phyloP scores from a whole-genome alignment of 306 rosid genomes.

The Trifolium subterraneum region DNA sequence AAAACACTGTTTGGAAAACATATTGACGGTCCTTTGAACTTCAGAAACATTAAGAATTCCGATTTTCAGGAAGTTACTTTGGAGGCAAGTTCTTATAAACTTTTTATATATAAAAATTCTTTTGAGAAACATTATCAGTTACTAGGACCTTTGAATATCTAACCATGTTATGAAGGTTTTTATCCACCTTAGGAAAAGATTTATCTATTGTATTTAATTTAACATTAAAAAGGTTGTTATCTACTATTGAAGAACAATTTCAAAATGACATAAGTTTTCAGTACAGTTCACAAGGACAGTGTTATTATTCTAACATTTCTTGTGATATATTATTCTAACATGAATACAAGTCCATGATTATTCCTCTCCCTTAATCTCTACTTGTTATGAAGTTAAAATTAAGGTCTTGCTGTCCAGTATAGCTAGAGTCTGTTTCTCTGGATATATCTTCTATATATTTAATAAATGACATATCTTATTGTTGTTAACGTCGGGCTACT shows the following conservation, averaged over 20 bases:
- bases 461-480: neutral
- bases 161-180: neutral
- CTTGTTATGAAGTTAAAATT: neutral
- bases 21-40: constrained; percentile 74
- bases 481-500: neutral
- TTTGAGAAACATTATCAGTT: constrained; percentile 29
- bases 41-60: constrained; percentile 68
- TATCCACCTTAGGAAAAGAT: neutral
- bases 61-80: constrained; percentile 88
- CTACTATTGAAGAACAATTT: neutral
- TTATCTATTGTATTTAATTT: neutral
- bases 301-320: neutral
- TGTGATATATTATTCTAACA: constrained; percentile 10
- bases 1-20: constrained; percentile 76
- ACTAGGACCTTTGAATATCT: constrained; percentile 17
- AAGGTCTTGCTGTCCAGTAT: neutral
- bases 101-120: constrained; percentile 21
- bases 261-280: neutral
- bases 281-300: neutral
- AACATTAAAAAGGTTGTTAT: neutral
- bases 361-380: neutral
- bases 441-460: neutral
- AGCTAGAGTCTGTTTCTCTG: constrained; percentile 3
- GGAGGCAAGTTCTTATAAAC: constrained; percentile 56
- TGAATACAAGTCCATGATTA: constrained; percentile 15